A percentile compares a stretch with the other conserved stretches of the same genome.
Conservation (phyloP, 108 stramenopile species). For the Cyclotella atomus region DNA sequence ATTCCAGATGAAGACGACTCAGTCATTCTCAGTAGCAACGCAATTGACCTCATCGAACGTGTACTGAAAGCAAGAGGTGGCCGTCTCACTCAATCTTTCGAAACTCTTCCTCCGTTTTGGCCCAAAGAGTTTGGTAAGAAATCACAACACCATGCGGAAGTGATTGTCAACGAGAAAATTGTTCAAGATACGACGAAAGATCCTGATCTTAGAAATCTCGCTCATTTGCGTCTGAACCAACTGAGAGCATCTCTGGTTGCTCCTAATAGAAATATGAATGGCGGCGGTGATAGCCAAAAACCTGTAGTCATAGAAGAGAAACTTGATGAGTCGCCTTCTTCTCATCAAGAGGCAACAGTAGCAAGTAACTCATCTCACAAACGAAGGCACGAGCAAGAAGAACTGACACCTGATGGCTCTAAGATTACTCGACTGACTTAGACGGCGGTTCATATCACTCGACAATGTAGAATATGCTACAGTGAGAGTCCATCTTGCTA, state of each 20-base stretch:
- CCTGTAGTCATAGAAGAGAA: neutral
- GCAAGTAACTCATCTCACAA: neutral
- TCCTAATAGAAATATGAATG: no score
- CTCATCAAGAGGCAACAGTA: neutral
- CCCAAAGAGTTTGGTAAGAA: neutral
- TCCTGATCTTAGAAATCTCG: constrained; percentile 4
- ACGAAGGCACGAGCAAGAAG: neutral
- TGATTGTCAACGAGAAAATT: constrained; percentile 6
- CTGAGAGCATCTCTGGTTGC: neutral
- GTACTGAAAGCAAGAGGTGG: constrained; percentile 8
- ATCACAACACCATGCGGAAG: neutral
- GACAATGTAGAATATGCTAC: neutral
- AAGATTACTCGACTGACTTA: neutral
- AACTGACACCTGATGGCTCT: neutral
- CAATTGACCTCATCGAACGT: constrained; percentile 1
- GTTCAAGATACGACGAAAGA: neutral
- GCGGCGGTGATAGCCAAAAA: neutral
- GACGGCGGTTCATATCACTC: no score
- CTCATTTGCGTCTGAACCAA: neutral
- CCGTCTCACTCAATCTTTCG: neutral
- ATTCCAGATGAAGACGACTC: neutral
- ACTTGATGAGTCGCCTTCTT: neutral
- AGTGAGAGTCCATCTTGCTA: neutral
- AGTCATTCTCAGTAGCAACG: neutral
- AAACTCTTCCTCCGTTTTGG: constrained; percentile 19